Conservation (phyloP, 2,329 filamentous ascomycete species). For the Ophiocordyceps camponoti-rufipedis region DNA sequence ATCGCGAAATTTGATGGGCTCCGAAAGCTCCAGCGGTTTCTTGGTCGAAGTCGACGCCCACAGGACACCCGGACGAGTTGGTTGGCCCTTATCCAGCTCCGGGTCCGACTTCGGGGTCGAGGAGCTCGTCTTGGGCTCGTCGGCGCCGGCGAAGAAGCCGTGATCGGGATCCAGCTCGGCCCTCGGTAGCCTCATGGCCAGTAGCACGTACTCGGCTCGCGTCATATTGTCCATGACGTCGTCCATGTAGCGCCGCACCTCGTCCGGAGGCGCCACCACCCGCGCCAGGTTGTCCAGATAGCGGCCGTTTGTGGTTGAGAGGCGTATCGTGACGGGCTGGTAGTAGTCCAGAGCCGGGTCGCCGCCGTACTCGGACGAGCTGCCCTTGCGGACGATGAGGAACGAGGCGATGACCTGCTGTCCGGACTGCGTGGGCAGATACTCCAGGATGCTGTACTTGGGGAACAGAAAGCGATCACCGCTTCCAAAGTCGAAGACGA, state of each 20-base stretch:
- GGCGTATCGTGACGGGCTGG: constrained; percentile 50
- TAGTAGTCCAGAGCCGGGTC: constrained; percentile 53
- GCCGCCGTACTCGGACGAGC: constrained; percentile 44
- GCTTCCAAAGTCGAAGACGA: constrained; percentile 53
- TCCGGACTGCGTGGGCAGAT: constrained; percentile 27
- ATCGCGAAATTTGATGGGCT: constrained; percentile 11
- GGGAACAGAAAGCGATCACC: constrained; percentile 68
- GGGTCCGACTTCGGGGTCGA: constrained; percentile 13
- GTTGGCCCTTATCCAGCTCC: constrained; percentile 7
- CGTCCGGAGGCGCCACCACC: constrained; percentile 43
- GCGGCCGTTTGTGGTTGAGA: constrained; percentile 34
- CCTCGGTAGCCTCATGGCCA: constrained; percentile 47
- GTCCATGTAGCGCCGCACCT: constrained; percentile 50
- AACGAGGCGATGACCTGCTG: constrained; percentile 57
- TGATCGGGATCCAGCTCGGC: constrained; percentile 13
- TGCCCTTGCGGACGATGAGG: constrained; percentile 56
- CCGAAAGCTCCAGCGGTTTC: constrained; percentile 3
- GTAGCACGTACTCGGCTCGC: constrained; percentile 45
- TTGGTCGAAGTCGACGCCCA: constrained; percentile 11
- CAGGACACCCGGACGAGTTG: constrained; percentile 14
- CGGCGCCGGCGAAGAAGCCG: constrained; percentile 7
- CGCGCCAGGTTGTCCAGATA: constrained; percentile 41
- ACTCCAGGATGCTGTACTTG: constrained; percentile 59
- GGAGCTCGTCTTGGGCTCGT: constrained; percentile 13
- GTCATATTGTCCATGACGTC: constrained; percentile 53